These are phyloP conservation scores for Epichloe aotearoae DNA, from an alignment of 2,329 filamentous ascomycete genomes.

Conservation along the genomic window DNA sequence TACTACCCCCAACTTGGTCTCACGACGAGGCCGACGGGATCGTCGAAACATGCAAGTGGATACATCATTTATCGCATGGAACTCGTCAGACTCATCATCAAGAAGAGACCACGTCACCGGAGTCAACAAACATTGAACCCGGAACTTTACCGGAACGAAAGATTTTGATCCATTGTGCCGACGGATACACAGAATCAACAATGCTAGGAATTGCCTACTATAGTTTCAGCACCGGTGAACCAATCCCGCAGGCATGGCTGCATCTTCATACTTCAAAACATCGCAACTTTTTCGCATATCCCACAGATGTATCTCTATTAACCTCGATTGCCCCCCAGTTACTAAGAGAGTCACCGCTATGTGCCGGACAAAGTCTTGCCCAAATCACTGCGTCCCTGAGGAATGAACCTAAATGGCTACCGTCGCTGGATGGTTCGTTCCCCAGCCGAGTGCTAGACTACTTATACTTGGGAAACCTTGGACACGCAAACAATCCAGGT, in stretches of 20 bases:
- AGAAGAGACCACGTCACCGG: background rate
- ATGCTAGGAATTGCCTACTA: constrained; percentile 83
- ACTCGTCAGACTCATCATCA: constrained; percentile 25
- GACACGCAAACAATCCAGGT: constrained; percentile 86
- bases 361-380: constrained; percentile 32
- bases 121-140: constrained; percentile 6
- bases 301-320: constrained; percentile 76
- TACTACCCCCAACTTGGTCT: constrained; percentile 72
- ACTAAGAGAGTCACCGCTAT: constrained; percentile 53
- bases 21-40: constrained; percentile 74
- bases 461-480: constrained; percentile 90
- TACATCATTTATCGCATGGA: constrained; percentile 70
- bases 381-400: constrained; percentile 40
- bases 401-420: constrained; percentile 66
- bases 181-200: constrained; percentile 92
- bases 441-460: constrained; percentile 83
- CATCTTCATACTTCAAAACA: constrained; percentile 65
- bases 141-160: constrained; percentile 36
- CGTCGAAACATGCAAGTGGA: constrained; percentile 78
- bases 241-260: constrained; percentile 79
- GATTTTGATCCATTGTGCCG: constrained; percentile 82
- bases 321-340: constrained; percentile 63
- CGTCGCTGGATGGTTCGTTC: constrained; percentile 74
- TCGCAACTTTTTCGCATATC: constrained; percentile 94
- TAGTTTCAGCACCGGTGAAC: constrained; percentile 75